These are phyloP conservation scores for Hebeloma cylindrosporum DNA, from an alignment of 768 basidiomycete genomes.

Conservation along the genomic window DNA sequence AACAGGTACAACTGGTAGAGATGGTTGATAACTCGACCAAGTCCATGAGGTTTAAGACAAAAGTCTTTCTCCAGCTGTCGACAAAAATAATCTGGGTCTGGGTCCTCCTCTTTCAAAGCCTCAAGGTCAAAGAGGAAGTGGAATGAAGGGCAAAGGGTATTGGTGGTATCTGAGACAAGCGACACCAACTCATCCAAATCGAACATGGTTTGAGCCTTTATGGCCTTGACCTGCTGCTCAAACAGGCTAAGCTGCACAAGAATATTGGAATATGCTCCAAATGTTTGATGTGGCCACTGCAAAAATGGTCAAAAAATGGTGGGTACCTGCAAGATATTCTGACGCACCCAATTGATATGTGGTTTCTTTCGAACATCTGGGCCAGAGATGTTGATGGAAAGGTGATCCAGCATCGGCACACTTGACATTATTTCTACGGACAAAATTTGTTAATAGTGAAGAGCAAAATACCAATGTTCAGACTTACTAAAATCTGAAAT, in stretches of 20 bases:
- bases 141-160: neutral
- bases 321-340: neutral
- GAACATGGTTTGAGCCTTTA: too few relatives aligned
- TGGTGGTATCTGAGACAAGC: neutral
- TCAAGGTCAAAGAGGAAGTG: conserved; percentile 4
- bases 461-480: too few relatives aligned
- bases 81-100: neutral
- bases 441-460: too few relatives aligned
- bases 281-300: conserved; percentile 1
- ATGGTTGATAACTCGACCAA: neutral
- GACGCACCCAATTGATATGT: neutral
- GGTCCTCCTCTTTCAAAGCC: neutral
- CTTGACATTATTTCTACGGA: too few relatives aligned
- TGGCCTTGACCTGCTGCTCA: too few relatives aligned
- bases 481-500: neutral
- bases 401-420: neutral
- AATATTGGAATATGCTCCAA: conserved; percentile 1
- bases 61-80: neutral
- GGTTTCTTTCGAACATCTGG: neutral
- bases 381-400: neutral
- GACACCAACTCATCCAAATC: too few relatives aligned
- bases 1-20: neutral
- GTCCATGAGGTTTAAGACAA: neutral
- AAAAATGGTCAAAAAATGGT: neutral
- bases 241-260: neutral